Evolutionary conservation across 352 stramenopile species (phyloP).

Genomic region (Phytopythium kandeliae): DNA sequence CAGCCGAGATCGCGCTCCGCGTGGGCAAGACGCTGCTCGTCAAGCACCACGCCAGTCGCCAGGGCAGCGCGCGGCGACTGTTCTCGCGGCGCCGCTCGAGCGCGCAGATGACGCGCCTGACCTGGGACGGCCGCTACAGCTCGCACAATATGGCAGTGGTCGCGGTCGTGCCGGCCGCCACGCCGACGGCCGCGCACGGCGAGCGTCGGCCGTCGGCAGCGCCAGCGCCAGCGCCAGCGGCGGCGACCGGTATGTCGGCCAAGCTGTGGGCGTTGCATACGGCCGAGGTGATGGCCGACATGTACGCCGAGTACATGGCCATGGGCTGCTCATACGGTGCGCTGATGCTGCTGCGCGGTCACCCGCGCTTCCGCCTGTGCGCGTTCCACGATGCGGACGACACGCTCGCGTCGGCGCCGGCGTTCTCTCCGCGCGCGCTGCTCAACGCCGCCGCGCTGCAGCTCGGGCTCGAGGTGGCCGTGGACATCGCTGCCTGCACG

Average conservation of each 20-base stretch:
- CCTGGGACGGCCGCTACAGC: not conserved
- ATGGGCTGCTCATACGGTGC: conserved; percentile 30
- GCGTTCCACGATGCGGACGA: not conserved
- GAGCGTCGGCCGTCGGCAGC: not conserved
- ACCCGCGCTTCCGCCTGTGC: conserved; percentile 21
- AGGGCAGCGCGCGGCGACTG: not conserved
- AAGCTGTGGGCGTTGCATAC: conserved; percentile 16
- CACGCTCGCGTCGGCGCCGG: too few species aligned
- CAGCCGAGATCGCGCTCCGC: conserved; percentile 20
- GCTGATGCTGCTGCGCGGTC: conserved; percentile 25
- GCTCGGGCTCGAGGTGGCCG: conserved; percentile 13
- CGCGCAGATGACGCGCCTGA: too few species aligned
- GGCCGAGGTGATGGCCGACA: conserved; percentile 21
- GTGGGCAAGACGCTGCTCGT: conserved; percentile 16
- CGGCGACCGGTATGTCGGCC: not conserved
- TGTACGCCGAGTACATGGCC: conserved; percentile 44
- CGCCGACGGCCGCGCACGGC: not conserved
- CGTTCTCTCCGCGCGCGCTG: too few species aligned
- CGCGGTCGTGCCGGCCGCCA: not conserved
- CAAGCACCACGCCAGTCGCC: conserved; percentile 8
- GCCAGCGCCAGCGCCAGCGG: conserved; percentile 7
- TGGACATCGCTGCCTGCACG: conserved; percentile 19
- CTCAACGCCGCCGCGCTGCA: conserved; percentile 11
- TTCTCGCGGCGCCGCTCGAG: not conserved
- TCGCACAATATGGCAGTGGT: too few species aligned